Conservation (phyloP, 2,329 filamentous ascomycete genomes). For the Cladosporium sp. region DNA sequence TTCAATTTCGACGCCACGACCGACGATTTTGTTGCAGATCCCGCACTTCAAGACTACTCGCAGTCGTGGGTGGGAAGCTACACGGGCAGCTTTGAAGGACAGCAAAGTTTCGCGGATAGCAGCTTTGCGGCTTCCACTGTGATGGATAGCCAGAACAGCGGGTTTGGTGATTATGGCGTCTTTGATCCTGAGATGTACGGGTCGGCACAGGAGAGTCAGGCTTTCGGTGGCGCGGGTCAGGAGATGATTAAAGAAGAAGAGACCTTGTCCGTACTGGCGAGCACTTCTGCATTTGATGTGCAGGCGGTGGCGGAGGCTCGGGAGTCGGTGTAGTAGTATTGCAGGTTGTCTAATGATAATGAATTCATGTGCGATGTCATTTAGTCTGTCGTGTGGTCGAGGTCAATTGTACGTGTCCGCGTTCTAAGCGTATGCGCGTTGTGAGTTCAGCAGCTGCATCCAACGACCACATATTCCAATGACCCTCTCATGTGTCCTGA, state of each 20-base stretch:
- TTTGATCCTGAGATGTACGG: conserved; percentile 23
- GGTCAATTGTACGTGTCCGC: not conserved
- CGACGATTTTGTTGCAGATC: conserved; percentile 27
- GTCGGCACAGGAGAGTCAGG: conserved; percentile 21
- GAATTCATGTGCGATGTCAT: not conserved
- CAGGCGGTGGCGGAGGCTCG: not conserved
- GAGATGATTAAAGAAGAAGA: conserved; percentile 19
- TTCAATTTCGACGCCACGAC: conserved; percentile 31
- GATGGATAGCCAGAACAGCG: conserved; percentile 10
- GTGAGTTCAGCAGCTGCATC: not conserved
- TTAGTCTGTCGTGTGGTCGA: not conserved
- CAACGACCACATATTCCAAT: not conserved
- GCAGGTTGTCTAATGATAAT: not conserved
- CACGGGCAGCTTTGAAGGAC: conserved; percentile 5
- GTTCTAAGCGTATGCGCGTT: not conserved
- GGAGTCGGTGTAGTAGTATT: not conserved
- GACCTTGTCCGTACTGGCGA: conserved; percentile 12
- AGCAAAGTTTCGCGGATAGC: conserved; percentile 8
- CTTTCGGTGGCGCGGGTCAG: conserved; percentile 26
- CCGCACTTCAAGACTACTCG: conserved; percentile 27
- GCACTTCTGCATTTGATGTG: not conserved
- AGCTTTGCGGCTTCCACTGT: not conserved
- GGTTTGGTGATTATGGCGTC: conserved; percentile 6
- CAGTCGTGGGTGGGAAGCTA: conserved; percentile 26
- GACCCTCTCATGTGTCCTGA: not conserved